Conservation (phyloP, 768 basidiomycete genomes). For the Tricholoma flavovirens region DNA sequence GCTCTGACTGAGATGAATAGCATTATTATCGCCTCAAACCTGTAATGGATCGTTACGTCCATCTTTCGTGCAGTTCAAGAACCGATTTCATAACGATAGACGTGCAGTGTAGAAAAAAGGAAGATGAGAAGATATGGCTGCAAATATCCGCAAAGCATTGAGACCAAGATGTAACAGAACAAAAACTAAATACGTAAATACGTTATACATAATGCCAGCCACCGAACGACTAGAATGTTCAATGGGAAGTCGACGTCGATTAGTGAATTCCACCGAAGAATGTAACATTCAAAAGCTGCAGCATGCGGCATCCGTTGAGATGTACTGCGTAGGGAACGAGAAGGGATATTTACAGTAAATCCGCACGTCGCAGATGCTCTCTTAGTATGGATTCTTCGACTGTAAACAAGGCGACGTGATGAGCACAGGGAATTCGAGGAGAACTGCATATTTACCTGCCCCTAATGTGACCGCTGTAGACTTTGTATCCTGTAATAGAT, state of each 20-base stretch:
- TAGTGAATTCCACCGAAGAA: neutral
- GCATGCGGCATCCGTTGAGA: neutral
- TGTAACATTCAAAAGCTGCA: slow-evolving; percentile 1
- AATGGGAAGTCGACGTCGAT: neutral
- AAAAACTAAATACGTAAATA: neutral
- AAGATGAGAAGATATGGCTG: too few species aligned
- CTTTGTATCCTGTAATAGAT: slow-evolving; percentile 53
- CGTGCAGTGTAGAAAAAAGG: too few species aligned
- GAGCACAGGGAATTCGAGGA: slow-evolving; percentile 1
- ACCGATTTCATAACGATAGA: too few species aligned
- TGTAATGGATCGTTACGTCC: too few species aligned
- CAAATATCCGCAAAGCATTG: neutral
- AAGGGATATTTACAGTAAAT: slow-evolving; percentile 49
- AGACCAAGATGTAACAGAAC: neutral
- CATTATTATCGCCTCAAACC: too few species aligned
- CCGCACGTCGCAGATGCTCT: slow-evolving; percentile 62
- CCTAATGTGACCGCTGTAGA: slow-evolving; percentile 68
- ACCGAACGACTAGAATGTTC: neutral
- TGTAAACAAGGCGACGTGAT: slow-evolving; percentile 13
- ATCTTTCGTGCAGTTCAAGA: too few species aligned
- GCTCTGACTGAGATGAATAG: too few species aligned
- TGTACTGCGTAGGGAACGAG: neutral
- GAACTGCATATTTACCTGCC: slow-evolving; percentile 38
- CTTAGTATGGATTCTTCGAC: slow-evolving; percentile 73
- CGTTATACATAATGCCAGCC: neutral